Evolutionary conservation across 768 basidiomycete species (phyloP), one percentile per base, ranked within the genome.

Genomic region (Macrolepiota fuliginosa): DNA sequence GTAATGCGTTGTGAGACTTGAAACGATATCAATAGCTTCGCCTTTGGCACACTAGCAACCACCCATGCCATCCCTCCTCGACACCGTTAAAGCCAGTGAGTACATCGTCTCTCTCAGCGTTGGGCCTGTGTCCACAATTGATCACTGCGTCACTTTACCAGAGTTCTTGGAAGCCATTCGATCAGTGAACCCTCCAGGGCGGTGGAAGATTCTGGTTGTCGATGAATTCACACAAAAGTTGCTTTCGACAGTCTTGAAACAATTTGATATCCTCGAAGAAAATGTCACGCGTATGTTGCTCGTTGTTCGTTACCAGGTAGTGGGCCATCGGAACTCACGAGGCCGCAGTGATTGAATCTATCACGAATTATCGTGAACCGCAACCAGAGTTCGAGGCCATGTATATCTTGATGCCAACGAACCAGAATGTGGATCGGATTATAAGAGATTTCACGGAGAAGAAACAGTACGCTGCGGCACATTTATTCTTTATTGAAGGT

Each of bases 191-290:
- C 92, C 96, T 2, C 87, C 90, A 19, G 86, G 85, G 61, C 79
- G 86, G 82, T 99, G 97, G 97, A 99, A 99, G 84, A 91, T 97
- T 67, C 85, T 98, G 47, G 94, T 99, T 62, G 91, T 98, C 56
- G 97, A 99, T 73, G 93, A 95, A 65, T 85, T 92, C 75, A 89
- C 95, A 25, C 89, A 95, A 74, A 86, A 83, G 71, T 77, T 98
- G 57, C 74, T 99, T 50, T 84, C 88, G 63, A 85, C 90, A 9
- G 93, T 96, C 3, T 81, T 98, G 67, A 94, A 94, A 76, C 89
- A 93, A 71, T 94, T 92, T 68, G 96, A 99, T 72, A 91, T 98
- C 59, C 75, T 98, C 59, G 89, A 94, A 73, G 94, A 97, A 81
- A 96, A 96, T 79, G 94, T 98, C 46, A 97, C 95, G 50, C 83